Conservation (phyloP, 2,329 filamentous ascomycete species). For the Colletotrichum spinosum region DNA sequence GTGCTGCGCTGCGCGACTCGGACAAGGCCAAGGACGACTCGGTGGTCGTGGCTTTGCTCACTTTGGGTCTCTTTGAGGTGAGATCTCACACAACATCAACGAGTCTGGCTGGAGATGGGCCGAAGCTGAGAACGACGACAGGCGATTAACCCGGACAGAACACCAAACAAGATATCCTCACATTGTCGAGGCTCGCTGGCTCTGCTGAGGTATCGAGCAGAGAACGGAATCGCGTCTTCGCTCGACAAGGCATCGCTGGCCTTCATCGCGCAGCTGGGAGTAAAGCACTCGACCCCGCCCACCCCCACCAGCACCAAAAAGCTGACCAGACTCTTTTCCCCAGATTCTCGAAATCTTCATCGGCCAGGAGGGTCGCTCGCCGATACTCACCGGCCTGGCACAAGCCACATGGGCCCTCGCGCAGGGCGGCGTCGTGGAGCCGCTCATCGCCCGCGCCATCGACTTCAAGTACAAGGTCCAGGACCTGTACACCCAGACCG, state of each 20-base stretch:
- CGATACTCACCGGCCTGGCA: neutral
- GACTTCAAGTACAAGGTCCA: constrained; percentile 6
- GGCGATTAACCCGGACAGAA: constrained; percentile 14
- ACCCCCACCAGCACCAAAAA: neutral
- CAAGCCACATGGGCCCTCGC: constrained; percentile 2
- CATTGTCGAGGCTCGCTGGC: constrained; percentile 26
- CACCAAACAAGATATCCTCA: constrained; percentile 1
- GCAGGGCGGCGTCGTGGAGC: constrained; percentile 1
- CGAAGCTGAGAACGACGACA: neutral
- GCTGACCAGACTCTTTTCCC: neutral
- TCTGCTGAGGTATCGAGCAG: constrained; percentile 27
- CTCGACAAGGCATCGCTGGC: constrained; percentile 19
- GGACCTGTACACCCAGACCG: neutral
- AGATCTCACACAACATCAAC: too few relatives aligned
- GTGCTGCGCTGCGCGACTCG: neutral
- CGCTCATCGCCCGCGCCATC: constrained; percentile 19
- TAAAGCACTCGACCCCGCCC: neutral
- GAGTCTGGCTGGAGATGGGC: too few relatives aligned
- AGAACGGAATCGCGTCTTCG: constrained; percentile 15
- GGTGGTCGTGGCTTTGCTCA: constrained; percentile 13
- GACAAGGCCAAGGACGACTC: constrained; percentile 21
- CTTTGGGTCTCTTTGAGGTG: constrained; percentile 30
- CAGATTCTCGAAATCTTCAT: constrained; percentile 24
- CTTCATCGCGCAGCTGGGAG: constrained; percentile 17
- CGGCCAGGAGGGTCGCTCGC: neutral